Evolutionary conservation across 306 rosid genomes (phyloP), one percentile per base, ranked within the genome.

Genomic region (Dalbergia cochinchinensis): DNA sequence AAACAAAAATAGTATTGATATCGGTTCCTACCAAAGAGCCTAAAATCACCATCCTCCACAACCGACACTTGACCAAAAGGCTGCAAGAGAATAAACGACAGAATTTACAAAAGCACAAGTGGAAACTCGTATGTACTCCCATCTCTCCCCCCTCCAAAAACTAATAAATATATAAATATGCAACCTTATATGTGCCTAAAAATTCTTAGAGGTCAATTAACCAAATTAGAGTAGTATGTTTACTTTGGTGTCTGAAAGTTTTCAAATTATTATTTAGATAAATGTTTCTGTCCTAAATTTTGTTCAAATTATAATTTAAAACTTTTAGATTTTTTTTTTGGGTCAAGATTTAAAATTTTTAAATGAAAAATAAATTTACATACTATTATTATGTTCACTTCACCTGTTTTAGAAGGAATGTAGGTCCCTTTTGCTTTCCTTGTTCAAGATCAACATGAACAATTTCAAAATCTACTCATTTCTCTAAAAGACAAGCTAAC

Each of bases 51-150:
- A 65, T 83, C 86, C 60, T 91, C 94, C 62, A 91, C 86, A 4
- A 83, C 87, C 2, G 96, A 94, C 78, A 91, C 91, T 87, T 89
- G 92, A 26, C 97, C 97, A 83, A 93, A 91, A 3, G 96, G 97
- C 97, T 93, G 88, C 82, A 77, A 66, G 9, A 83, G 8, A 51
- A 16, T 47, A 3, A 47, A 47, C 53, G 53, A 12, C n/a, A 47
- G 15, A 47, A 11, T 47, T 47, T 11, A 47, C 53, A 47, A 47
- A 47, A 47, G 51, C 53, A 11, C 4, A 0, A 47, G 53, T 11
- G 15, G 53, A 47, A 47, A 11, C 53, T 47, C 3, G 5, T 0
- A 4, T 47, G 15, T 8, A 7, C 48, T 42, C 8, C 1, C 7
- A 1, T 26, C 31, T n/a, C n/a, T 22, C 26, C 1, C 26, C 26